A percentile compares a stretch with the other conserved stretches of the same genome.
Evolutionary conservation across 1,284 basidiomycete genomes (phyloP).

Genomic region (Abortiporus biennis): DNA sequence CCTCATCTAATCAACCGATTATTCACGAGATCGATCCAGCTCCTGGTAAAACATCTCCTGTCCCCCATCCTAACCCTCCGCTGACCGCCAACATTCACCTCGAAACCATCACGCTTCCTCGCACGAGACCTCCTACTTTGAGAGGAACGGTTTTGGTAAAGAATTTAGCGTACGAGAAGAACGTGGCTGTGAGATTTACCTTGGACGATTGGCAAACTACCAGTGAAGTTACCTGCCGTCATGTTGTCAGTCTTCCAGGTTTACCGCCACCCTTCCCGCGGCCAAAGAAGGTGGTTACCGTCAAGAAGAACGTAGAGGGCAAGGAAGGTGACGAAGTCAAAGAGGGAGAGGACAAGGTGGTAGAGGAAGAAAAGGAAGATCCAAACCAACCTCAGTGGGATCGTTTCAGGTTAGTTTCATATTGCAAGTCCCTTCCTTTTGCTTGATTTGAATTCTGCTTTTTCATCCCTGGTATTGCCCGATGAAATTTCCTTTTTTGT

Average conservation of each 20-base stretch:
- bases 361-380: slow-evolving; percentile 17
- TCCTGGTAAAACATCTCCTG: slow-evolving; percentile 28
- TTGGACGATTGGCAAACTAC: slow-evolving; percentile 93
- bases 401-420: slow-evolving; percentile 27
- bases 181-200: slow-evolving; percentile 84
- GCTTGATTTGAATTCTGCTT: slow-evolving; percentile 4
- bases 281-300: slow-evolving; percentile 18
- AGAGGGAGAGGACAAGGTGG: slow-evolving; percentile 16
- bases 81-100: slow-evolving; percentile 39
- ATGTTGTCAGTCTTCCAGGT: slow-evolving; percentile 48
- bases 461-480: too few relatives aligned
- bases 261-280: slow-evolving; percentile 33
- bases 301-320: slow-evolving; percentile 28
- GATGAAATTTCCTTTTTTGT: too few relatives aligned
- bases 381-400: slow-evolving; percentile 22
- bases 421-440: slow-evolving; percentile 9
- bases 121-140: slow-evolving; percentile 36
- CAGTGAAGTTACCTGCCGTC: slow-evolving; percentile 74
- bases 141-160: slow-evolving; percentile 58
- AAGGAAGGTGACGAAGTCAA: slow-evolving; percentile 28
- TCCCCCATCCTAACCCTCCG: slow-evolving; percentile 33
- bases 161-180: slow-evolving; percentile 86
- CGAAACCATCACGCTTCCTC: slow-evolving; percentile 41
- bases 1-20: slow-evolving; percentile 11
- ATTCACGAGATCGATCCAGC: slow-evolving; percentile 38